Percentiles rank a stretch among this genome's conserved stretches.
Conservation (phyloP, 2,329 filamentous ascomycete species). For the Venturia carpophila region DNA sequence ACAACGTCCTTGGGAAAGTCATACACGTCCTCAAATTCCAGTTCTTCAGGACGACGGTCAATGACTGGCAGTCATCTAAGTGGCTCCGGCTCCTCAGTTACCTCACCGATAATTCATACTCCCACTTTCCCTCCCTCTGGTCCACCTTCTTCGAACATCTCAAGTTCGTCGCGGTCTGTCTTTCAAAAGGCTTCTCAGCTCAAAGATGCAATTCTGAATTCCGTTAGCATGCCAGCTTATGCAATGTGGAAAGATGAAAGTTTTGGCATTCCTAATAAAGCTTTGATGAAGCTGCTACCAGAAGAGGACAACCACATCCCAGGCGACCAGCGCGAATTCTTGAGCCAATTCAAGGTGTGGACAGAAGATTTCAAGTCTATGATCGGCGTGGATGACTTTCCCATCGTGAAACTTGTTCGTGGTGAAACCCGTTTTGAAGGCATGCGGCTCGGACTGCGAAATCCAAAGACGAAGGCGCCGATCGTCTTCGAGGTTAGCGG, state of each 20-base stretch:
- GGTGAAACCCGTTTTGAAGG: conserved; percentile 53
- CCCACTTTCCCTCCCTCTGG: conserved; percentile 60
- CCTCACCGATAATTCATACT: conserved; percentile 49
- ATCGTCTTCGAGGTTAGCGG: conserved; percentile 59
- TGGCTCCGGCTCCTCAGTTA: conserved; percentile 32
- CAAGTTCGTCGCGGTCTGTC: conserved; percentile 54
- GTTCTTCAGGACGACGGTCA: conserved; percentile 30
- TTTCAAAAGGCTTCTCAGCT: conserved; percentile 66
- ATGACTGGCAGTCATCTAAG: conserved; percentile 25
- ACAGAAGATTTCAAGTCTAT: conserved; percentile 56
- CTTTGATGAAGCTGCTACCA: conserved; percentile 40
- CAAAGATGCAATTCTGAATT: conserved; percentile 71
- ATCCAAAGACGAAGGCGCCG: conserved; percentile 44
- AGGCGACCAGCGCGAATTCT: conserved; percentile 42
- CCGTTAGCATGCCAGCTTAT: conserved; percentile 64
- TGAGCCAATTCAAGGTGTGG: conserved; percentile 55
- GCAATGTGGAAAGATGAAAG: conserved; percentile 76
- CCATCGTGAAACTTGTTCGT: conserved; percentile 56
- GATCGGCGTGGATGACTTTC: conserved; percentile 54
- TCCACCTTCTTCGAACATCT: conserved; percentile 49
- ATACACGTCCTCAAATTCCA: conserved; percentile 33
- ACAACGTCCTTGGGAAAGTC: conserved; percentile 31
- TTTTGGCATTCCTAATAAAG: conserved; percentile 65
- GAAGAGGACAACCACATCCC: conserved; percentile 29
- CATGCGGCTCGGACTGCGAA: conserved; percentile 56